Evolutionary conservation across 1,284 basidiomycete genomes (phyloP).

Genomic region (Salmacisia buchloeana): DNA sequence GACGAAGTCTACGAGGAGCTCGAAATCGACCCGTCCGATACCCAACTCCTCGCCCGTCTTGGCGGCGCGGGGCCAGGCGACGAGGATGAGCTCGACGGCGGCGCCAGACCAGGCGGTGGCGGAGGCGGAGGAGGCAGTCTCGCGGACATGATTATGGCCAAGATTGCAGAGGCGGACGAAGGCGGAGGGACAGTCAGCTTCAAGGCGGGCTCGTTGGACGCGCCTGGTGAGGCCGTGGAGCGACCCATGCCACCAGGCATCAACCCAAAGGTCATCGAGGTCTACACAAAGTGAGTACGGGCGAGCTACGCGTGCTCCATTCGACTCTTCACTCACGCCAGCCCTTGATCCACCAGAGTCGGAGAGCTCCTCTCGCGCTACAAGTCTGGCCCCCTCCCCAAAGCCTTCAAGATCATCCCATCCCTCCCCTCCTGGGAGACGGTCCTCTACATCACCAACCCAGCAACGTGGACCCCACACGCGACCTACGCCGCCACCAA

Average conservation of each 20-base stretch:
- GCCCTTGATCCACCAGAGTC: slow-evolving; percentile 58
- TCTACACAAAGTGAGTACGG: slow-evolving; percentile 76
- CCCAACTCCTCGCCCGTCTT: slow-evolving; percentile 40
- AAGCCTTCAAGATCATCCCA: slow-evolving; percentile 97
- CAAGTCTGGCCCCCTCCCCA: slow-evolving; percentile 91
- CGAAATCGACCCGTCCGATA: slow-evolving; percentile 45
- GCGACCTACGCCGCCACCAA: slow-evolving; percentile 88
- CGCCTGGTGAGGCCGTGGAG: slow-evolving; percentile 17
- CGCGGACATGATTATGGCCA: slow-evolving; percentile 91
- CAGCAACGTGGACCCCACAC: slow-evolving; percentile 91
- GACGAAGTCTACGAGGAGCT: slow-evolving; percentile 42
- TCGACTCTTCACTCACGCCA: background rate
- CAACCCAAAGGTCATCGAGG: slow-evolving; percentile 91
- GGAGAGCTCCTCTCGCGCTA: slow-evolving; percentile 81
- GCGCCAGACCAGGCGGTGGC: background rate
- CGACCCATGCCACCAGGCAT: slow-evolving; percentile 65
- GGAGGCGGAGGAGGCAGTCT: slow-evolving; percentile 53
- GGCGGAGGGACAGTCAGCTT: slow-evolving; percentile 51
- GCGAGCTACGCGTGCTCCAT: background rate
- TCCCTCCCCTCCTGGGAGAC: slow-evolving; percentile 93
- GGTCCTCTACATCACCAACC: slow-evolving; percentile 84
- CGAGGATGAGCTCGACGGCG: slow-evolving; percentile 7
- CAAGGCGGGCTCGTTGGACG: slow-evolving; percentile 22
- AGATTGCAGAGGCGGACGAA: slow-evolving; percentile 64
- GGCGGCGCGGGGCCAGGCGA: slow-evolving; percentile 28